A percentile compares a stretch with the other conserved stretches of the same genome.
phyloP scores from a whole-genome alignment of 495 filamentous ascomycete species.

The Penicillium flavigenum region DNA sequence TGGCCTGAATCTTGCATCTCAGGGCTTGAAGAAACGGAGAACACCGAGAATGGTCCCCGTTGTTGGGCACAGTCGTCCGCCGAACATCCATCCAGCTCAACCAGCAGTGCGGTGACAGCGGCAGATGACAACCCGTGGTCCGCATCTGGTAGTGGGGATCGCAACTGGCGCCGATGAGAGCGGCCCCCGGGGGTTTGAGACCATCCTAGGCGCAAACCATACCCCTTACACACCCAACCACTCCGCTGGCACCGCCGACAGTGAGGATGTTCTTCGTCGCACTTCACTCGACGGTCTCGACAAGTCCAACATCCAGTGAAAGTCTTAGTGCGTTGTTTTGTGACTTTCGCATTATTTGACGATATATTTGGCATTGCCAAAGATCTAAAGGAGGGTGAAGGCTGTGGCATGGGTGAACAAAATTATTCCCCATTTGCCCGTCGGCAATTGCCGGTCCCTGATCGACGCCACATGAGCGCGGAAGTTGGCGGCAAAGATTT shows the following conservation, averaged over 20 bases:
- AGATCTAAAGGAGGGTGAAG: constrained; percentile 9
- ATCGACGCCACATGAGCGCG: constrained; percentile 5
- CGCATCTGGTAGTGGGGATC: constrained; percentile 9
- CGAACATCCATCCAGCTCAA: constrained; percentile 22
- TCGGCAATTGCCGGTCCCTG: constrained; percentile 20
- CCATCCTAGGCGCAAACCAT: constrained; percentile 33
- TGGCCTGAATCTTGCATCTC: neutral
- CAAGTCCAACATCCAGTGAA: constrained; percentile 35
- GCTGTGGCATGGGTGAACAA: constrained; percentile 3
- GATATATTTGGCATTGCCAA: constrained; percentile 24
- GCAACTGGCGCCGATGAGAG: constrained; percentile 23
- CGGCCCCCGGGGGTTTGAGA: constrained; percentile 20
- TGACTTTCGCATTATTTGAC: constrained; percentile 13
- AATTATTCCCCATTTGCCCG: constrained; percentile 15
- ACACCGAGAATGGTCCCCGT: constrained; percentile 29
- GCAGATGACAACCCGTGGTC: constrained; percentile 17
- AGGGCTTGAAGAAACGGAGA: constrained; percentile 16
- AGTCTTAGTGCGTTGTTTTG: constrained; percentile 29
- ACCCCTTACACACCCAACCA: constrained; percentile 45
- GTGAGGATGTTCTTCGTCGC: constrained; percentile 41
- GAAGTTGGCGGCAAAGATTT: neutral
- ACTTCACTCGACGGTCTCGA: constrained; percentile 44
- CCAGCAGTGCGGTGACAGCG: constrained; percentile 23
- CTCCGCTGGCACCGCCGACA: constrained; percentile 41
- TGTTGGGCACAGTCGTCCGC: constrained; percentile 20